Conservation (phyloP, 2,329 filamentous ascomycete species). For the Onygenales sp. region DNA sequence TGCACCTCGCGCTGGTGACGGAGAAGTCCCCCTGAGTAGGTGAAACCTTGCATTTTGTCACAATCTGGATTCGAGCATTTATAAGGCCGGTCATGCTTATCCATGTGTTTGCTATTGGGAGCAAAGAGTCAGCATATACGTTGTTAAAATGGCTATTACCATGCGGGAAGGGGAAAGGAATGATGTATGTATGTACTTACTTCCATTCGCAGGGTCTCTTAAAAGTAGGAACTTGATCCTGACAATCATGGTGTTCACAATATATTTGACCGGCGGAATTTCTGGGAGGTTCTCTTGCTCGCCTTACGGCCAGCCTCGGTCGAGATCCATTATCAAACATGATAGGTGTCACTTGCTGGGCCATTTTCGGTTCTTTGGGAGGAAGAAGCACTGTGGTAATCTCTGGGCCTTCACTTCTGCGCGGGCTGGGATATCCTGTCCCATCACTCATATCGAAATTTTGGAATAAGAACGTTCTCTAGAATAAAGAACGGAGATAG, state of each 20-base stretch:
- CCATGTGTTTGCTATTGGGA: slow-evolving; percentile 78
- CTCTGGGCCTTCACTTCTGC: slow-evolving; percentile 34
- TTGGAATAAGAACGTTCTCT: slow-evolving; percentile 14
- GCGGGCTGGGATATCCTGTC: slow-evolving; percentile 34
- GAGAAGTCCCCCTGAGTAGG: slow-evolving; percentile 81
- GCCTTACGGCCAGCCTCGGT: slow-evolving; percentile 33
- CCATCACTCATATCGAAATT: slow-evolving; percentile 31
- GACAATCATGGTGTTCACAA: slow-evolving; percentile 64
- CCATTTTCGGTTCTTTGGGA: slow-evolving; percentile 20
- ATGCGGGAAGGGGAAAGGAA: neutral
- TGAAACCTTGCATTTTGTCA: slow-evolving; percentile 87
- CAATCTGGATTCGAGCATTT: slow-evolving; percentile 74
- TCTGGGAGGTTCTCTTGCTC: slow-evolving; percentile 44
- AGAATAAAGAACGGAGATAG: slow-evolving; percentile 4
- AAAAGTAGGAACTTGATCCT: slow-evolving; percentile 56
- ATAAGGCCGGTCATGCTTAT: slow-evolving; percentile 92
- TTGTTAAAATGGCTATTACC: neutral
- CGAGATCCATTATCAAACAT: slow-evolving; percentile 25
- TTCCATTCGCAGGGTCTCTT: slow-evolving; percentile 87
- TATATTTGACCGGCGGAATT: slow-evolving; percentile 67
- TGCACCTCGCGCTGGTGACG: slow-evolving; percentile 92
- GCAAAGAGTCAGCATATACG: neutral
- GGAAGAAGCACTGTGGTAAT: slow-evolving; percentile 26
- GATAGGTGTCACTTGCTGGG: slow-evolving; percentile 18
- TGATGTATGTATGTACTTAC: slow-evolving; percentile 46